Percentiles rank a stretch among this genome's conserved stretches.
phyloP scores from a whole-genome alignment of 129 eudicot genomes.

The Helianthus annuus region HanXRQr2.0-SUNRISE NC_035444.2:87605789-87606288 shows the following conservation, averaged over 20 bases:
- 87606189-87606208: too few relatives aligned
- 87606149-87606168: too few relatives aligned
- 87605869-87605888: conserved; percentile 9
- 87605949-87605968: neutral
- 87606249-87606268: too few relatives aligned
- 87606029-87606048: neutral
- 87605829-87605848: neutral
- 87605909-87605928: conserved; percentile 14
- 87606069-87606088: too few relatives aligned
- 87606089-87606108: too few relatives aligned
- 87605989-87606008: neutral
- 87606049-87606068: too few relatives aligned
- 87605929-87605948: conserved; percentile 21
- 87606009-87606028: neutral
- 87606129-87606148: too few relatives aligned
- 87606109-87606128: too few relatives aligned
- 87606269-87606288: too few relatives aligned
- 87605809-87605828: neutral
- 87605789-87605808: neutral
- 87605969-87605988: neutral
- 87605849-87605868: neutral
- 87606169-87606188: too few relatives aligned
- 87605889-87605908: neutral
- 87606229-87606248: too few relatives aligned
- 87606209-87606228: too few relatives aligned